A percentile compares a stretch with the other conserved stretches of the same genome.
Evolutionary conservation across 306 rosid species (phyloP).

Genomic region (Acacia acuminata): DNA sequence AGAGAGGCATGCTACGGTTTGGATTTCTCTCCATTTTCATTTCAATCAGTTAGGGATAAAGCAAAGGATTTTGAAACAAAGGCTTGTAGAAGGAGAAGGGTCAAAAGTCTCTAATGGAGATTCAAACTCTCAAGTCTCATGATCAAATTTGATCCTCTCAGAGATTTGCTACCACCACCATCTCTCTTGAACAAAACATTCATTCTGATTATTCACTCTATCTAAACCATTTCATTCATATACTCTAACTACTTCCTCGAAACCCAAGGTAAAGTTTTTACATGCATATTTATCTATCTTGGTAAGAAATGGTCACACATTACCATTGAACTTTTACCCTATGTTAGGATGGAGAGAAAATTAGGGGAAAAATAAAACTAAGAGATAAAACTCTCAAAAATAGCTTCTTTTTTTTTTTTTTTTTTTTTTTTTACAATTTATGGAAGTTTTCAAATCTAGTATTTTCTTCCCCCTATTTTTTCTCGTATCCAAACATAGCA

Average conservation of each 20-base stretch:
- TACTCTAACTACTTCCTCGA: neutral
- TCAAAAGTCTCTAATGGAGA: neutral
- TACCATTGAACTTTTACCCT: neutral
- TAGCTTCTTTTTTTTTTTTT: too few species aligned
- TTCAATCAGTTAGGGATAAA: neutral
- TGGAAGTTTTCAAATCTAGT: too few species aligned
- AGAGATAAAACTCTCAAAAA: too few species aligned
- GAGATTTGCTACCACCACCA: too few species aligned
- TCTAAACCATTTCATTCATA: neutral
- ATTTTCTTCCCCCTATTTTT: too few species aligned
- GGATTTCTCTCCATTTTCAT: neutral
- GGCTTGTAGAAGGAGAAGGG: too few species aligned
- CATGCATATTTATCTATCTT: neutral
- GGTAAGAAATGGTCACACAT: neutral
- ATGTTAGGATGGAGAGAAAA: too few species aligned
- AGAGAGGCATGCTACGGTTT: neutral
- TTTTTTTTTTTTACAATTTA: too few species aligned
- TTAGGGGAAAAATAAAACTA: too few species aligned
- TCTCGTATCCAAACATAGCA: too few species aligned
- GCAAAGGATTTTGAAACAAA: neutral
- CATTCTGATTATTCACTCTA: neutral
- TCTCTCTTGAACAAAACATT: neutral
- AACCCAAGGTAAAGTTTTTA: neutral
- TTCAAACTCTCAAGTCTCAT: neutral
- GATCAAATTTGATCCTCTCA: neutral